Conservation (phyloP, 2,329 filamentous ascomycete species). For the Alternaria ventricosa region DNA sequence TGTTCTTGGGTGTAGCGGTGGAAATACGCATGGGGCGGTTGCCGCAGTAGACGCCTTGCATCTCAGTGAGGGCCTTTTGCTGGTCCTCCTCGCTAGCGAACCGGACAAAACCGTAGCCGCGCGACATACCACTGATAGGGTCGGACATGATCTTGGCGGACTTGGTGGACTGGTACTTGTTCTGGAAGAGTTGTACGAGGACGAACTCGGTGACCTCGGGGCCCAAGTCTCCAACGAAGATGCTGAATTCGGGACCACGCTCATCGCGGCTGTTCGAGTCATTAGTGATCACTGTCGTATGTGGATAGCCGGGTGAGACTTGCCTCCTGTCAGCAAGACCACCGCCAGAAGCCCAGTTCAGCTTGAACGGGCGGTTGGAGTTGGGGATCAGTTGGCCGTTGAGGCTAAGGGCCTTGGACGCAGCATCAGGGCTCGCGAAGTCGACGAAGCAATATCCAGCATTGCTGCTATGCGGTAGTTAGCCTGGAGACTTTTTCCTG, state of each 20-base stretch:
- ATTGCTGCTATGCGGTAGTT: slow-evolving; percentile 75
- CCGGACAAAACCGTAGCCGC: slow-evolving; percentile 96
- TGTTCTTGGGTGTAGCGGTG: slow-evolving; percentile 96
- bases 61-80: slow-evolving; percentile 93
- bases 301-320: slow-evolving; percentile 32
- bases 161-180: slow-evolving; percentile 95
- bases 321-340: slow-evolving; percentile 92
- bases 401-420: slow-evolving; percentile 86
- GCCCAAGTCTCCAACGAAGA: slow-evolving; percentile 97
- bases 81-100: slow-evolving; percentile 96
- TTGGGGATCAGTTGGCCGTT: slow-evolving; percentile 93
- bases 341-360: slow-evolving; percentile 98
- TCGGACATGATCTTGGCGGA: slow-evolving; percentile 99
- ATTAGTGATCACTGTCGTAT: slow-evolving; percentile 19
- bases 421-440: slow-evolving; percentile 81
- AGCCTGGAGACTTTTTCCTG: slow-evolving; percentile 28
- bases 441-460: slow-evolving; percentile 99
- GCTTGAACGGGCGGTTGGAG: slow-evolving; percentile 93
- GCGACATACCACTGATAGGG: slow-evolving; percentile 95
- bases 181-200: slow-evolving; percentile 94
- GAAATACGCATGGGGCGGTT: slow-evolving; percentile 99
- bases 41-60: slow-evolving; percentile 99
- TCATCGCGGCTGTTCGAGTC: slow-evolving; percentile 72
- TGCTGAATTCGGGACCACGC: slow-evolving; percentile 92
- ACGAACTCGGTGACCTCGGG: slow-evolving; percentile 99